Evolutionary conservation across 192 early-diverging fungal genomes (phyloP).

Genomic region (Coemansia sp.): DNA sequence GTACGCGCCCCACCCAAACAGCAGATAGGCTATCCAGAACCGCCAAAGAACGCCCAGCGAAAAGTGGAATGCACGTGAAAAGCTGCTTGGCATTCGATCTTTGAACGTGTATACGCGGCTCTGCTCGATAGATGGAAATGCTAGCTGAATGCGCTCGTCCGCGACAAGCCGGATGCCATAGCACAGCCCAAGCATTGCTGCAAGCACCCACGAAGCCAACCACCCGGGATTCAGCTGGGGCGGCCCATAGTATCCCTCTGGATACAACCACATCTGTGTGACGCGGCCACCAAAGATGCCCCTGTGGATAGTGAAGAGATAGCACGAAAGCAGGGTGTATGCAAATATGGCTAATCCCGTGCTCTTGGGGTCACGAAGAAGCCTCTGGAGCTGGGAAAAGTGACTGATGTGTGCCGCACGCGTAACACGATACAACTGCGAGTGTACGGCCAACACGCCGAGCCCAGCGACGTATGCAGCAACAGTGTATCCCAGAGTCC

Average conservation of each 20-base stretch:
- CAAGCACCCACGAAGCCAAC: constrained; percentile 41
- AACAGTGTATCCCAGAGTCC: constrained; percentile 33
- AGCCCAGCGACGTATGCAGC: constrained; percentile 34
- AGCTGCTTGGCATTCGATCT: constrained; percentile 41
- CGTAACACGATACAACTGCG: constrained; percentile 34
- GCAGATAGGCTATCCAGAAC: constrained; percentile 49
- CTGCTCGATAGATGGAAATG: constrained; percentile 49
- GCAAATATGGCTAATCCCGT: constrained; percentile 17
- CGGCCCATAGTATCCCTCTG: constrained; percentile 45
- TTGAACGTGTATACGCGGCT: constrained; percentile 45
- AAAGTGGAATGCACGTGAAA: constrained; percentile 34
- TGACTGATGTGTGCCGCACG: constrained; percentile 42
- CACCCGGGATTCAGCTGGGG: constrained; percentile 53
- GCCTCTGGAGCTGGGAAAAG: constrained; percentile 47
- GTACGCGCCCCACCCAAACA: constrained; percentile 50
- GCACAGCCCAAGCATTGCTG: constrained; percentile 18
- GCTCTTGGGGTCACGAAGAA: constrained; percentile 32
- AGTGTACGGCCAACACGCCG: constrained; percentile 25
- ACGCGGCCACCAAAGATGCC: constrained; percentile 30
- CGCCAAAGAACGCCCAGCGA: constrained; percentile 14
- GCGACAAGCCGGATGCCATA: constrained; percentile 30
- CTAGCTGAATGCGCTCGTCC: constrained; percentile 49
- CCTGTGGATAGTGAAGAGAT: constrained; percentile 31
- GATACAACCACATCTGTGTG: constrained; percentile 46
- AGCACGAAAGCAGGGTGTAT: constrained; percentile 24